Base-by-base conservation (phyloP, 352 stramenopile species). In the Phytopythium helicoides region DNA sequence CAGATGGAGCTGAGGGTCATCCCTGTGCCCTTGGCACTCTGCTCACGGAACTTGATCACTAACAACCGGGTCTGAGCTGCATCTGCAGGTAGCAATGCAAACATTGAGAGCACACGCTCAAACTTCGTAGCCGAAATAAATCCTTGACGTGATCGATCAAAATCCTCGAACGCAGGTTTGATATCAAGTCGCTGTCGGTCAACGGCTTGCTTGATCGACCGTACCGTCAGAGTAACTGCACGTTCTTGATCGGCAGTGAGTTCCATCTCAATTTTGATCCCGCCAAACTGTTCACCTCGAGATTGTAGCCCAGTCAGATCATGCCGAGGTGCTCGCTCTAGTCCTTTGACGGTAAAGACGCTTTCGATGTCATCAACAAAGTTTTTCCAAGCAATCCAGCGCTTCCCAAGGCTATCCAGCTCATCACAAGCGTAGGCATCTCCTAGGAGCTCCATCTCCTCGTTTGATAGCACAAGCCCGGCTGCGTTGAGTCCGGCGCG, bases 341-440 rank as follows among this genome's bases (percentile, higher is more conserved):
- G 65, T 2, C 68, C 71, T 44, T 89, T 92, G 10, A 85, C 64
- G 0, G 84, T 92, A 68, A 94, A 94, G 0, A 92, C 73, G 47
- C 62, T 83, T 52, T 94, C 84, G 1, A 94, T 60, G n/a, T 92
- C 79, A 33, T 94, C 78, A 14, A 90, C 84, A 45, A 94, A 91
- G 6, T 60, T 35, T 47, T 86, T 89, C 84, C 84, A 94, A 31
- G 74, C 69, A 31, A 92, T 71, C 48, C 81, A 78, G 36, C 62
- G 68, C 35, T 76, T 63, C 1, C 80, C 79, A 16, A 71, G 66
- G 33, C 76, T 89, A 44, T 94, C 84, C 1, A 85, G 63, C 11
- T 85, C 77, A 19, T 65, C 58, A 28, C 73, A 69, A 3, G 76
- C 59, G 45, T 89, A 94, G 36, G 85, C 73, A 7, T 80, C 65